Conservation (phyloP, 2,329 filamentous ascomycete genomes). For the Fusarium sterilihyphosum region DNA sequence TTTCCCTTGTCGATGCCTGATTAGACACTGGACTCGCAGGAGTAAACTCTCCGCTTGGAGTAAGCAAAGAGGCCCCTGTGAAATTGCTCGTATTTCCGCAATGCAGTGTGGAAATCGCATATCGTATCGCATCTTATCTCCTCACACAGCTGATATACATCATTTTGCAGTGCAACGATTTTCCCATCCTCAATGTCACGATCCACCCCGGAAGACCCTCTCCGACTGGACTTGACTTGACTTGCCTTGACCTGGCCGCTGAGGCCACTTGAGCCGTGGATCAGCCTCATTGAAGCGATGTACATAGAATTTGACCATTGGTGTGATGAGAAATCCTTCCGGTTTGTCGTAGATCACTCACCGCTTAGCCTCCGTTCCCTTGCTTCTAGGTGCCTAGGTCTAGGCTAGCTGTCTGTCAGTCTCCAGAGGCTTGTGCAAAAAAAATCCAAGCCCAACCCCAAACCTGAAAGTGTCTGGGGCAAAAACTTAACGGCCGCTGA, state of each 20-base stretch:
- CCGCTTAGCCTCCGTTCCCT: conserved; percentile 6
- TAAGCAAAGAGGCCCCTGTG: not conserved
- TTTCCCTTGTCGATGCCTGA: not conserved
- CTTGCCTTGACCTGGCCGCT: not conserved
- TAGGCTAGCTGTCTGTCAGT: not conserved
- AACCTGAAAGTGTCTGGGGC: conserved; percentile 6
- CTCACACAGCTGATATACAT: not conserved
- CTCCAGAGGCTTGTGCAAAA: not conserved
- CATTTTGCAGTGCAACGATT: not conserved
- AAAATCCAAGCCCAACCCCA: not conserved
- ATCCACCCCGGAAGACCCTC: conserved; percentile 36
- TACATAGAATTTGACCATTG: not conserved
- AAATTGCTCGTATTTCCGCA: conserved; percentile 1
- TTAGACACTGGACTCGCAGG: conserved; percentile 14
- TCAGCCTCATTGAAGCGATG: not conserved
- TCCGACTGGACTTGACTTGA: conserved; percentile 24
- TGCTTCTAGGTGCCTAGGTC: not conserved
- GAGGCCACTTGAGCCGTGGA: not conserved
- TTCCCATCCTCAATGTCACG: not conserved
- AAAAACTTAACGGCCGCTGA: not conserved
- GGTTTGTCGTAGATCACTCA: conserved; percentile 13
- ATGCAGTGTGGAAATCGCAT: not conserved
- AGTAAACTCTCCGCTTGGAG: conserved; percentile 38
- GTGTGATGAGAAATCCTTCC: not conserved
- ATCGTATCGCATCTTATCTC: not conserved